These are phyloP conservation scores for Thermothelomyces thermophilus DNA, from an alignment of 2,329 filamentous ascomycete genomes.

Conservation along the genomic window DNA sequence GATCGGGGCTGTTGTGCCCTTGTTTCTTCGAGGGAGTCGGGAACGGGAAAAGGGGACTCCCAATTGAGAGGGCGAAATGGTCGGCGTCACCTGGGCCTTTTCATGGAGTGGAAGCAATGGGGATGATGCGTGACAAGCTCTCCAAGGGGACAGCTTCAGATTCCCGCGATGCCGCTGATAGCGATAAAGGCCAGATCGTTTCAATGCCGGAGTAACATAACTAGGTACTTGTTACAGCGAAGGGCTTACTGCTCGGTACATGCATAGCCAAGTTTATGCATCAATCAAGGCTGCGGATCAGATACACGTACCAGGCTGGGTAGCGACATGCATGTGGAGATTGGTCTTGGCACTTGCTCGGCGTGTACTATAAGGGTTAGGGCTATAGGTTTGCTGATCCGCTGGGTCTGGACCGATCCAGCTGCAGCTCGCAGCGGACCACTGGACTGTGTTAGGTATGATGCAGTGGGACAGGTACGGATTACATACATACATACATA, in stretches of 20 bases:
- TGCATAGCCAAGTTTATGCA: not conserved
- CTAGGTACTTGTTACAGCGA: too few relatives aligned
- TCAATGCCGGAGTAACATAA: too few relatives aligned
- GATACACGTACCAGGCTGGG: not conserved
- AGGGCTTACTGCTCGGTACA: too few relatives aligned
- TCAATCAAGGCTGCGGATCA: not conserved
- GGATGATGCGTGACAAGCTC: not conserved
- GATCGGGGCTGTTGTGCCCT: conserved; percentile 4
- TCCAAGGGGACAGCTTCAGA: conserved; percentile 1
- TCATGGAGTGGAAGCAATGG: conserved; percentile 2
- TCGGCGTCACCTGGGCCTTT: conserved; percentile 11
- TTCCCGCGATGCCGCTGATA: not conserved
- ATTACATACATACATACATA: too few relatives aligned
- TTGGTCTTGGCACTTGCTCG: not conserved
- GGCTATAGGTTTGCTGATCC: not conserved
- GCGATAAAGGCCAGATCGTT: conserved; percentile 9
- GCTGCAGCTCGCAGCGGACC: not conserved
- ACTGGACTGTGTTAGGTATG: conserved; percentile 1
- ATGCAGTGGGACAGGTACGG: too few relatives aligned
- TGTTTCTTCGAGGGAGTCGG: not conserved
- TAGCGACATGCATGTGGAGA: too few relatives aligned
- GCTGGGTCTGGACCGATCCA: not conserved
- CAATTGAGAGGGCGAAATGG: not conserved
- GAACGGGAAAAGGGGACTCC: not conserved
- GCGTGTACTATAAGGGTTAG: not conserved